These are phyloP conservation scores for Phascolomyces articulosus DNA, from an alignment of 371 early-diverging fungal genomes.

Conservation along the genomic window DNA sequence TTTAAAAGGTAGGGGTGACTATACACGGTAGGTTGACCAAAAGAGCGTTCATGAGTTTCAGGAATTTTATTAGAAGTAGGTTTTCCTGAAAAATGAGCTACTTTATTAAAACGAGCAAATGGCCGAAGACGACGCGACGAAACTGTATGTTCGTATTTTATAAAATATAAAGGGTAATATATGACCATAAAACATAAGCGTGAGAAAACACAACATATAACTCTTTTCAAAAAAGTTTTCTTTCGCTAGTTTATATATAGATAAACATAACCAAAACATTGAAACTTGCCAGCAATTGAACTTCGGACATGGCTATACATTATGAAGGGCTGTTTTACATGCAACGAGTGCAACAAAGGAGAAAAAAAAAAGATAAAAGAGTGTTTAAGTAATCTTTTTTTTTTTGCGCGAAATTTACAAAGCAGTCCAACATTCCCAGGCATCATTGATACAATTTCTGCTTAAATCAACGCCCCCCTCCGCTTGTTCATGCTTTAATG, in stretches of 20 bases:
- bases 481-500: too few species aligned
- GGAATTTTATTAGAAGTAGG: constrained; percentile 27
- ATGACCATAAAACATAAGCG: not conserved
- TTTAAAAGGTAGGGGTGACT: constrained; percentile 85
- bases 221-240: too few species aligned
- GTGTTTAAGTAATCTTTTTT: too few species aligned
- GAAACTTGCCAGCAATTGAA: constrained; percentile 1
- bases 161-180: not conserved
- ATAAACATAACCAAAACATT: not conserved
- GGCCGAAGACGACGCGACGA: constrained; percentile 2
- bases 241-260: not conserved
- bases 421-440: too few species aligned
- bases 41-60: constrained; percentile 41
- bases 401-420: too few species aligned
- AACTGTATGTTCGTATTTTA: too few species aligned
- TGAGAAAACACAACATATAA: not conserved
- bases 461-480: too few species aligned
- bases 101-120: not conserved
- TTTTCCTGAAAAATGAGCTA: constrained; percentile 11
- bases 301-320: constrained; percentile 6
- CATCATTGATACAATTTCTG: too few species aligned
- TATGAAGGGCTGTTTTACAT: not conserved
- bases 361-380: too few species aligned
- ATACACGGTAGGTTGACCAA: constrained; percentile 80
- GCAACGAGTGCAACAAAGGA: not conserved